A percentile compares a stretch with the other conserved stretches of the same genome.
These are phyloP conservation scores for Eleusine indica DNA, from an alignment of 176 grass and related monocot species.

Conservation along the genomic window DNA sequence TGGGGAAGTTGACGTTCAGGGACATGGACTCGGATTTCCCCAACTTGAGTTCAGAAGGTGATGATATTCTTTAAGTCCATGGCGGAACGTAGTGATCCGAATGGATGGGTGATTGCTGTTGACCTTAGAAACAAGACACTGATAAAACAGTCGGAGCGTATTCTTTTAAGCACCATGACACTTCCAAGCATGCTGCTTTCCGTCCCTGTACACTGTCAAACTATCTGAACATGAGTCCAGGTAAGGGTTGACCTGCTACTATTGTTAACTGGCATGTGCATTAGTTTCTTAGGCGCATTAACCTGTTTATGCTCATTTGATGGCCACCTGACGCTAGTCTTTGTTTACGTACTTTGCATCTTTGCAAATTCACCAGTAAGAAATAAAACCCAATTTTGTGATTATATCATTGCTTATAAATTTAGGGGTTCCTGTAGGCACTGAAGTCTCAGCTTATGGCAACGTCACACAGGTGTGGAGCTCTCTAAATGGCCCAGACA, in stretches of 20 bases:
- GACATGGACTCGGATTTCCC: not conserved
- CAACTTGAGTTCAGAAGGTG: not conserved
- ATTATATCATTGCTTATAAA: too few relatives aligned
- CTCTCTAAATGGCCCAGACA: too few relatives aligned
- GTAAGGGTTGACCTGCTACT: not conserved
- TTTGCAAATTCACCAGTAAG: not conserved
- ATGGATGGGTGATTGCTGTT: constrained; percentile 4
- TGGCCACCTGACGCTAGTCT: not conserved
- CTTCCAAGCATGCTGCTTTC: not conserved
- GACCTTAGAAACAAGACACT: constrained; percentile 4
- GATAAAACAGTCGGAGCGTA: not conserved
- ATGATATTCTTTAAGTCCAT: not conserved
- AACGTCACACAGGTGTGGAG: too few relatives aligned
- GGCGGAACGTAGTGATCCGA: not conserved
- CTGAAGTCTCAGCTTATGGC: too few relatives aligned
- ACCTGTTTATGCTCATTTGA: not conserved
- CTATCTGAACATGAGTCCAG: constrained; percentile 4
- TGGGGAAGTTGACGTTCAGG: not conserved
- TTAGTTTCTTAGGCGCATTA: not conserved
- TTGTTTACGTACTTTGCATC: too few relatives aligned
- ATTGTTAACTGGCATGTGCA: not conserved
- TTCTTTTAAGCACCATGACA: not conserved
- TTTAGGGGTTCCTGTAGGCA: too few relatives aligned
- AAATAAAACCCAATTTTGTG: not conserved
- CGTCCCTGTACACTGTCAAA: not conserved